A percentile compares a stretch with the other conserved stretches of the same genome.
Conservation (phyloP, 495 filamentous ascomycete genomes). For the Elaphomyces granulatus region DNA sequence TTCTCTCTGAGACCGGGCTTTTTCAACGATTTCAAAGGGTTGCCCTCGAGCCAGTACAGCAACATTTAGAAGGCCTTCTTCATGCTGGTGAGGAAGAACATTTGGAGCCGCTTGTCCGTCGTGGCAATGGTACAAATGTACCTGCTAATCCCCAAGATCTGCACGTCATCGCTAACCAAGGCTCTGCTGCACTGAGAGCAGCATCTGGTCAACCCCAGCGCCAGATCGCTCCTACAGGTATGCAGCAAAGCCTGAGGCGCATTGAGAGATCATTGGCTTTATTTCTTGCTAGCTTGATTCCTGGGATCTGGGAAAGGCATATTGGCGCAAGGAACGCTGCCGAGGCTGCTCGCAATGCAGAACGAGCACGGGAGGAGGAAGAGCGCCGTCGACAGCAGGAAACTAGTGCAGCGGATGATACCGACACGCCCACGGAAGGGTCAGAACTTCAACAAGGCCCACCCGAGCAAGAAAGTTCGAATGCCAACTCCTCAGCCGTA, state of each 20-base stretch:
- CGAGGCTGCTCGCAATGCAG: slow-evolving; percentile 39
- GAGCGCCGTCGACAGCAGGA: slow-evolving; percentile 8
- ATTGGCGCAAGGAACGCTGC: slow-evolving; percentile 54
- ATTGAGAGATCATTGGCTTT: slow-evolving; percentile 64
- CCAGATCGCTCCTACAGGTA: slow-evolving; percentile 3
- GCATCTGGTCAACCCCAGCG: slow-evolving; percentile 6
- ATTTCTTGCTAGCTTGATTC: slow-evolving; percentile 72
- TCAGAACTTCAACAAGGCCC: too few species aligned
- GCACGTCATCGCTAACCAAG: slow-evolving; percentile 9
- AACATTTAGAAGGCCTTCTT: slow-evolving; percentile 58
- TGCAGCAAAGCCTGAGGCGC: slow-evolving; percentile 39
- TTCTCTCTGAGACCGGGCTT: slow-evolving; percentile 51
- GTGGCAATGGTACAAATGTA: slow-evolving; percentile 2
- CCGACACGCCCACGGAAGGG: too few species aligned
- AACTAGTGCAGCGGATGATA: not conserved
- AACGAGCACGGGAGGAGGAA: slow-evolving; percentile 29
- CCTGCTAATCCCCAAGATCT: not conserved
- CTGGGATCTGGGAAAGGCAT: slow-evolving; percentile 72
- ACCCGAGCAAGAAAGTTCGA: too few species aligned
- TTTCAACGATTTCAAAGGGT: slow-evolving; percentile 42
- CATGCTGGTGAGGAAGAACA: slow-evolving; percentile 32
- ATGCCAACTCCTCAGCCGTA: too few species aligned
- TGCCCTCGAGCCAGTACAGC: slow-evolving; percentile 47
- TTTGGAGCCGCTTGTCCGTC: not conserved
- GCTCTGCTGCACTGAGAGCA: slow-evolving; percentile 13